These are phyloP conservation scores for Alternaria metachromatica DNA, from an alignment of 2,329 filamentous ascomycete species.

Conservation along the genomic window DNA sequence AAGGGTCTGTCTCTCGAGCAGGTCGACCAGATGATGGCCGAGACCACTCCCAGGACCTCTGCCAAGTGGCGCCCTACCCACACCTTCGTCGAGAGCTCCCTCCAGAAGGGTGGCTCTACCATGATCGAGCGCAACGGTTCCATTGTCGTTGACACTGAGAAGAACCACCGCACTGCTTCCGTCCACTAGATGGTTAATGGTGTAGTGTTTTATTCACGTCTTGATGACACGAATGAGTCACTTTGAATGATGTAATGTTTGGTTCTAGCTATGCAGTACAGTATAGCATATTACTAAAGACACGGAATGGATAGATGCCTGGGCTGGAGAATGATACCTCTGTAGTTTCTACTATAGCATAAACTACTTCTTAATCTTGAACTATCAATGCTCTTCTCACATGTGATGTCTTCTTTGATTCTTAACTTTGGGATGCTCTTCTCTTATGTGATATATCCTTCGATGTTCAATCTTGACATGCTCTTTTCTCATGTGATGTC, in stretches of 20 bases:
- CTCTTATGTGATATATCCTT: not conserved
- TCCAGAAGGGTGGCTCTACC: not conserved
- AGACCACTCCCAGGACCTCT: conserved; percentile 76
- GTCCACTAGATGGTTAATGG: not conserved
- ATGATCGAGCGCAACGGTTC: conserved; percentile 1
- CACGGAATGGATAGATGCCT: not conserved
- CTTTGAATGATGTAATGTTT: conserved; percentile 2
- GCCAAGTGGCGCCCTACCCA: conserved; percentile 64
- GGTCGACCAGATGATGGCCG: conserved; percentile 85
- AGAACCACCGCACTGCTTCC: conserved; percentile 1
- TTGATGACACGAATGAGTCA: not conserved
- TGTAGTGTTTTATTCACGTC: not conserved
- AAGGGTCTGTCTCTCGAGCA: conserved; percentile 78
- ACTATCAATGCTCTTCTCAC: not conserved
- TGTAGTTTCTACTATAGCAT: not conserved
- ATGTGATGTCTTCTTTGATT: not conserved
- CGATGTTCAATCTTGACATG: not conserved
- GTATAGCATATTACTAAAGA: not conserved
- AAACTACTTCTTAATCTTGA: not conserved
- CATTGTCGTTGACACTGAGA: not conserved
- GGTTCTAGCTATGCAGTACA: not conserved
- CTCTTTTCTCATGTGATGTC: not conserved
- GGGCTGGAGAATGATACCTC: not conserved
- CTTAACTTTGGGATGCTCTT: not conserved
- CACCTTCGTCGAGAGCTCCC: not conserved